Percentiles rank a stretch among this genome's conserved stretches.
These are phyloP conservation scores for Sherardia arvensis DNA, from an alignment of 257 asterid genomes.

Conservation along the genomic window DNA sequence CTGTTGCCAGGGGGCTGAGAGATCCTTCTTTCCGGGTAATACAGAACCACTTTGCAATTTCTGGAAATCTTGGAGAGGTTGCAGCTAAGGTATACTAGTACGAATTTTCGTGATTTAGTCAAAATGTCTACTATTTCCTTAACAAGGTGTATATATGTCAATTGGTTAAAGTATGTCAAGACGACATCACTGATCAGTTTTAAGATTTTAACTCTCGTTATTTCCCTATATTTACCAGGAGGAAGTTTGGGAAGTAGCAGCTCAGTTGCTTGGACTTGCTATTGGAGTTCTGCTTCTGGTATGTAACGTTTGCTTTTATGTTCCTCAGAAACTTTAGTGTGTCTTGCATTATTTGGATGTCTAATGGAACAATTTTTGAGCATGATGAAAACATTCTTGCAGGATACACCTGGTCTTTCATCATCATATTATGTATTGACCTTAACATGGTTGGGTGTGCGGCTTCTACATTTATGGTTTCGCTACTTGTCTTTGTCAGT, in stretches of 20 bases:
- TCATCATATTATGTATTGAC: slow-evolving; percentile 55
- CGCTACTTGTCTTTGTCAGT: slow-evolving; percentile 86
- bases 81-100: slow-evolving; percentile 66
- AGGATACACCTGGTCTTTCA: slow-evolving; percentile 72
- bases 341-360: slow-evolving; percentile 1
- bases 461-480: slow-evolving; percentile 87
- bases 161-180: neutral
- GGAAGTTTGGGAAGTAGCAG: slow-evolving; percentile 99
- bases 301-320: slow-evolving; percentile 14
- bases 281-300: slow-evolving; percentile 85
- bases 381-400: slow-evolving; percentile 27
- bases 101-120: neutral
- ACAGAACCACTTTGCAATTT: slow-evolving; percentile 84
- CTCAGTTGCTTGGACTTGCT: slow-evolving; percentile 86
- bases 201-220: slow-evolving; percentile 15
- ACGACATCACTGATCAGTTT: neutral
- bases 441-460: slow-evolving; percentile 63
- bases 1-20: slow-evolving; percentile 90
- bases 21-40: slow-evolving; percentile 96
- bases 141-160: neutral
- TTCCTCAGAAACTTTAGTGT: neutral
- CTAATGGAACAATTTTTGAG: neutral
- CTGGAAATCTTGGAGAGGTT: slow-evolving; percentile 84
- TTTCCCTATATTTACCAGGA: slow-evolving; percentile 44
- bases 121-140: neutral